A percentile compares a stretch with the other conserved stretches of the same genome.
These are phyloP conservation scores for Cryptosporidium andersoni DNA, from an alignment of 169 alveolate species.

Conservation along the genomic window DNA sequence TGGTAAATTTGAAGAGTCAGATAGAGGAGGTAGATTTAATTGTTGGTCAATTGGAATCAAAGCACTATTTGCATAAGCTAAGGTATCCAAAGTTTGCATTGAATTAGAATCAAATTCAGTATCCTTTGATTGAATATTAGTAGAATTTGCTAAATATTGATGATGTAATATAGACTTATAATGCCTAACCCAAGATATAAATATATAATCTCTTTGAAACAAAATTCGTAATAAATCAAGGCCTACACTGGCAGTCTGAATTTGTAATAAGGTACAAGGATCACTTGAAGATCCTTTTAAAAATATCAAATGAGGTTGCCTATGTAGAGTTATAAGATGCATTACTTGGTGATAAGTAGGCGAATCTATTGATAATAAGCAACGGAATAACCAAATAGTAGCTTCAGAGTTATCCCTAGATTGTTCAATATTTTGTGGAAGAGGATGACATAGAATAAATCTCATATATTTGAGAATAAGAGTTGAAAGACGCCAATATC, in stretches of 20 bases:
- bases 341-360: constrained; percentile 60
- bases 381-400: constrained; percentile 46
- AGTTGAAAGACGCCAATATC: constrained; percentile 54
- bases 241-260: constrained; percentile 38
- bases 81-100: constrained; percentile 18
- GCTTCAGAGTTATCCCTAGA: constrained; percentile 54
- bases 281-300: constrained; percentile 21
- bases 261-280: constrained; percentile 13
- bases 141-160: constrained; percentile 14
- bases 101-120: background rate
- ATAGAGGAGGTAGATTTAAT: constrained; percentile 15
- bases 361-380: constrained; percentile 56
- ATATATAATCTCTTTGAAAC: constrained; percentile 55
- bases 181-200: constrained; percentile 41
- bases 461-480: constrained; percentile 34
- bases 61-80: constrained; percentile 40
- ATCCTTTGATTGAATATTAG: constrained; percentile 2
- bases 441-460: constrained; percentile 21
- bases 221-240: constrained; percentile 48
- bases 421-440: constrained; percentile 16
- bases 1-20: background rate
- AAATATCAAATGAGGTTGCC: constrained; percentile 28
- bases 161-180: constrained; percentile 8
- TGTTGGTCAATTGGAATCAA: constrained; percentile 41
- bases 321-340: constrained; percentile 23